Percentiles rank a stretch among this genome's conserved stretches.
phyloP scores from a whole-genome alignment of 208 protist genomes.

The Novymonas esmeraldas region DNA sequence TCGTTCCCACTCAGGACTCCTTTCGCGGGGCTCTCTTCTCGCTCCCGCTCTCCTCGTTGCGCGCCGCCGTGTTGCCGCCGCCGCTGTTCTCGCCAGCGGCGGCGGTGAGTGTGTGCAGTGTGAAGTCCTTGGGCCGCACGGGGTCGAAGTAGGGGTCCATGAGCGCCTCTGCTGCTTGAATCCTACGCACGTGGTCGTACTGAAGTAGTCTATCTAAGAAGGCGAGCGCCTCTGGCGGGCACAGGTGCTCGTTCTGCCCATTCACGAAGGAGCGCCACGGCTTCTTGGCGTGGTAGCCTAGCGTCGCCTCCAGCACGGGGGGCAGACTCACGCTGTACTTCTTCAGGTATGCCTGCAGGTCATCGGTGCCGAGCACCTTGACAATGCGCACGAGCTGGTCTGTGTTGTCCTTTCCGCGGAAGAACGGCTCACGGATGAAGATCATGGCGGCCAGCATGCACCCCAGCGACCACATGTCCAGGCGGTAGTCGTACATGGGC shows the following conservation, averaged over 20 bases:
- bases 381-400: slow-evolving; percentile 98
- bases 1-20: not conserved
- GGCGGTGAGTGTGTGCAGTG: slow-evolving; percentile 1
- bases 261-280: slow-evolving; percentile 94
- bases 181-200: slow-evolving; percentile 97
- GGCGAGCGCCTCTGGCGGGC: slow-evolving; percentile 97
- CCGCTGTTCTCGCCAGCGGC: not conserved
- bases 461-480: slow-evolving; percentile 99
- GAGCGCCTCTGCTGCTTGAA: slow-evolving; percentile 98
- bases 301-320: slow-evolving; percentile 88
- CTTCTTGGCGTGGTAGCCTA: slow-evolving; percentile 89
- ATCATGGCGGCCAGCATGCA: slow-evolving; percentile 99
- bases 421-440: slow-evolving; percentile 99
- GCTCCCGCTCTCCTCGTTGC: slow-evolving; percentile 28
- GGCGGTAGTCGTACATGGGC: slow-evolving; percentile 99
- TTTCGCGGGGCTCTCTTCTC: slow-evolving; percentile 16
- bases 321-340: slow-evolving; percentile 97
- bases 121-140: slow-evolving; percentile 58
- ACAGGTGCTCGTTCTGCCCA: slow-evolving; percentile 96
- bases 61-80: not conserved
- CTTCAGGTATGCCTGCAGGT: slow-evolving; percentile 95
- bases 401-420: slow-evolving; percentile 99
- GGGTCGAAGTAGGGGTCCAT: slow-evolving; percentile 98
- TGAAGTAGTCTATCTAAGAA: slow-evolving; percentile 98
- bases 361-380: slow-evolving; percentile 97